Base-by-base conservation (phyloP, 2,329 filamentous ascomycete genomes). In the Penicillium sp. region DNA sequence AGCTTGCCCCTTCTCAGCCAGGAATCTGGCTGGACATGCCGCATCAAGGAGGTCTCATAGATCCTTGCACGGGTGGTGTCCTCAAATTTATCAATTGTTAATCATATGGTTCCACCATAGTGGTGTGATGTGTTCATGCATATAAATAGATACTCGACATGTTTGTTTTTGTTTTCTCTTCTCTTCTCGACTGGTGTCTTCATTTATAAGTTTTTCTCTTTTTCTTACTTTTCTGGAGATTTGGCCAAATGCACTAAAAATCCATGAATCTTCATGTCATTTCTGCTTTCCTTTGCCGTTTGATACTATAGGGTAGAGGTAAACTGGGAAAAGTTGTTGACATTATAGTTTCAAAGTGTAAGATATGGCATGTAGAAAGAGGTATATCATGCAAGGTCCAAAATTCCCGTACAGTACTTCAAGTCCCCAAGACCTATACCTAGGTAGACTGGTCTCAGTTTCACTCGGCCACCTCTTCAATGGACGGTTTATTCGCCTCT, bases 21-120 rank as follows among this genome's bases (percentile, higher is more conserved):
- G 67, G 82, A 82, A 51, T 95, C 89, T 23, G 91, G 91, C 56
- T 96, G 92, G 92, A 77, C 88, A 62, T 96, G 91, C 78, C 90
- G 86, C 74, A 77, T 96, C 61, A 87, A 82, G 61, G 80, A 95
- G 75, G 74, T 93, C 54, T 78, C 81, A 63, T 86, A 80, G 69
- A 47, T 45, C 48, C 52, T 15, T 45, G 42, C 18, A 29, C 46
- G 45, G 15, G 50, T 50, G 51, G 27, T 15, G 38, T 27, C 33
- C 47, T 35, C 38, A 50, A 53, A 49, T 46, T 50, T 53, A 52
- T 46, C 48, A 46, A 28, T 49, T 55, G 56, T 59, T 58, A 59
- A 60, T 59, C 52, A 51, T 49, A 51, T 56, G 50, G 51, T 46
- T 53, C 50, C 29, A 47, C 53, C 48, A 62, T 55, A 53, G 46